Evolutionary conservation across 192 early-diverging fungal genomes (phyloP).

Genomic region (Funneliformis mosseae): DNA sequence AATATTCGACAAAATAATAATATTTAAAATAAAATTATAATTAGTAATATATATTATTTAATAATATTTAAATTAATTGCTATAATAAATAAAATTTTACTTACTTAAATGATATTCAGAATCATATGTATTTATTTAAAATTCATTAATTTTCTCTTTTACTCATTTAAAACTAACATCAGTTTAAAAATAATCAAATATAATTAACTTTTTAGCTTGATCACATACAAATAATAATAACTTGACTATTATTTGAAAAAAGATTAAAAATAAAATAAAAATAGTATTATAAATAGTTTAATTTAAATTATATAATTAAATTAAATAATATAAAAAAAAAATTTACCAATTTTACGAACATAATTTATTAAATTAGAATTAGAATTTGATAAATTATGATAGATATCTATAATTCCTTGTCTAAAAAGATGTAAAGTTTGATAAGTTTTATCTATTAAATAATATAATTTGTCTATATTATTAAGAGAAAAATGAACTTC

Average conservation of each 20-base stretch:
- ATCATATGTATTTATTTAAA: no score
- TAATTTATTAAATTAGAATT: neutral
- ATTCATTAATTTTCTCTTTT: no score
- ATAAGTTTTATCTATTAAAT: neutral
- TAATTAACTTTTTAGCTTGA: no score
- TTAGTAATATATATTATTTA: no score
- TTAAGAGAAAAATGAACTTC: neutral
- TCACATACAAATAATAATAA: no score
- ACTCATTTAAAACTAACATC: no score
- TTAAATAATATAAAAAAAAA: neutral
- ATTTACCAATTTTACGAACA: neutral
- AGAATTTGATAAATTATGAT: neutral
- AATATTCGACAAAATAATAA: neutral
- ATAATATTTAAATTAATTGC: no score
- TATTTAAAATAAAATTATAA: neutral
- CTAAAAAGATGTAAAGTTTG: neutral
- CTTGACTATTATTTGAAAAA: neutral
- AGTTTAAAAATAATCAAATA: no score
- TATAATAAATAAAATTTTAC: no score
- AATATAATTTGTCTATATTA: neutral
- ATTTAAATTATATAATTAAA: neutral
- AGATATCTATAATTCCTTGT: neutral
- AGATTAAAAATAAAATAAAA: neutral
- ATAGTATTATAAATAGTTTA: neutral
- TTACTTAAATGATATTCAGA: no score